Conservation (phyloP, 139 green algal species). For the Ulvella scutata region DNA sequence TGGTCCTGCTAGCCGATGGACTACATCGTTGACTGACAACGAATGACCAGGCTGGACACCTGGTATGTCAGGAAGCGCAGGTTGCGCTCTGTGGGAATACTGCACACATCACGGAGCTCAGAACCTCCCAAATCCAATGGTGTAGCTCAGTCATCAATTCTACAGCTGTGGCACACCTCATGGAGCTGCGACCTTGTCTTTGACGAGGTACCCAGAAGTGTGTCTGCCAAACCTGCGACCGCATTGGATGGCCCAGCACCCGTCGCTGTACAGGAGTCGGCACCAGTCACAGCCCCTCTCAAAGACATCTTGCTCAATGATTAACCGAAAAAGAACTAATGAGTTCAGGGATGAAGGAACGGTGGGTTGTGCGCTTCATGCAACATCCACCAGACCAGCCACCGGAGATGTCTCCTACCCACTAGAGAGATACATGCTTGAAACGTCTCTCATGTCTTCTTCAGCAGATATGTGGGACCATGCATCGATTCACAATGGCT, state of each 20-base stretch:
- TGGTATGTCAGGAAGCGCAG: not conserved
- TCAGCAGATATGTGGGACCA: too few relatives aligned
- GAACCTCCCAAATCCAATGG: not conserved
- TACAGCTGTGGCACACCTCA: constrained; percentile 19
- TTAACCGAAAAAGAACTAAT: too few relatives aligned
- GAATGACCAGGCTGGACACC: too few relatives aligned
- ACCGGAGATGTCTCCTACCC: too few relatives aligned
- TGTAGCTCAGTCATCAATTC: not conserved
- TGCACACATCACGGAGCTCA: not conserved
- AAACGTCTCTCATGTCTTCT: too few relatives aligned
- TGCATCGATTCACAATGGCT: too few relatives aligned
- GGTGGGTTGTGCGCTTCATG: too few relatives aligned
- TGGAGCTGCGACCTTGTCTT: constrained; percentile 57
- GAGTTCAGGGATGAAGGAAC: too few relatives aligned
- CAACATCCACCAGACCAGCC: too few relatives aligned
- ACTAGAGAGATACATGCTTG: too few relatives aligned
- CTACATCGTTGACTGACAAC: not conserved
- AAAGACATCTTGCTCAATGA: too few relatives aligned
- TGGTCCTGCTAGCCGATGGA: not conserved
- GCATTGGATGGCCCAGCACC: constrained; percentile 59
- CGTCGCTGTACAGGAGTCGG: constrained; percentile 50
- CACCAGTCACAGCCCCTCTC: constrained; percentile 62
- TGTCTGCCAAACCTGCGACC: constrained; percentile 47
- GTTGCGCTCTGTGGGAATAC: not conserved
- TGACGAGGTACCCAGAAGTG: constrained; percentile 43